phyloP scores from a whole-genome alignment of 225 moss, liverwort and hornwort genomes.

The Lunularia cruciata region DNA sequence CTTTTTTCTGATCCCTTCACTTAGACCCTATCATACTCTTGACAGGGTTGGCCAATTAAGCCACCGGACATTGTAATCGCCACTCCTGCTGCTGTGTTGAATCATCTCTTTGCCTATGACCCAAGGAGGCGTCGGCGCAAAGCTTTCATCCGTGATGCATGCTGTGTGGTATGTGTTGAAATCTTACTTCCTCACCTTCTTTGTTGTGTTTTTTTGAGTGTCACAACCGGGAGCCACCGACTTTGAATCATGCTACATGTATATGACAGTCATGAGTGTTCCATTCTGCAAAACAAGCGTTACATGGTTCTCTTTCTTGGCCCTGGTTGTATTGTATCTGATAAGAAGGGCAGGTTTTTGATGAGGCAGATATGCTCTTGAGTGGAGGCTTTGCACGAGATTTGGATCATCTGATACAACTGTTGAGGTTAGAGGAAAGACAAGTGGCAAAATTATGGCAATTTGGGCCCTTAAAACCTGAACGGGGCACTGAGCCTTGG shows the following conservation, averaged over 20 bases:
- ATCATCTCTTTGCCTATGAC: constrained; percentile 80
- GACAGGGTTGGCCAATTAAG: constrained; percentile 91
- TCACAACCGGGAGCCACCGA: background rate
- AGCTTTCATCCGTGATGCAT: constrained; percentile 74
- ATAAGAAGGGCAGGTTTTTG: constrained; percentile 64
- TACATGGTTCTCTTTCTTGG: background rate
- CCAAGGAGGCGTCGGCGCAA: constrained; percentile 67
- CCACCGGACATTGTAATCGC: constrained; percentile 86
- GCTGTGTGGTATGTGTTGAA: constrained; percentile 73
- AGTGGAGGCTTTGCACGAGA: constrained; percentile 84
- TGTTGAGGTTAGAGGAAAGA: constrained; percentile 81
- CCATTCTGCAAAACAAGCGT: too few relatives aligned
- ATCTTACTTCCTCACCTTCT: background rate
- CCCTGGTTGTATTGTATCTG: constrained; percentile 19
- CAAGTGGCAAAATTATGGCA: constrained; percentile 56
- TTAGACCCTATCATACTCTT: too few relatives aligned
- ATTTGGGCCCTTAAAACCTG: constrained; percentile 34
- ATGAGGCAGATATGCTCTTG: constrained; percentile 98
- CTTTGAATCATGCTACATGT: background rate
- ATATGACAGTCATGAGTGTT: background rate
- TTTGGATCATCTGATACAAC: constrained; percentile 69
- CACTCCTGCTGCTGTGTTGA: constrained; percentile 85
- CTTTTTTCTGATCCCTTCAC: too few relatives aligned
- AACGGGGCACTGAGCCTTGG: constrained; percentile 39
- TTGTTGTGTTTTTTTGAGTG: background rate